Percentiles rank a stretch among this genome's conserved stretches.
phyloP scores from a whole-genome alignment of 1,139 yeast species.

The Kazachstania sp. region DNA sequence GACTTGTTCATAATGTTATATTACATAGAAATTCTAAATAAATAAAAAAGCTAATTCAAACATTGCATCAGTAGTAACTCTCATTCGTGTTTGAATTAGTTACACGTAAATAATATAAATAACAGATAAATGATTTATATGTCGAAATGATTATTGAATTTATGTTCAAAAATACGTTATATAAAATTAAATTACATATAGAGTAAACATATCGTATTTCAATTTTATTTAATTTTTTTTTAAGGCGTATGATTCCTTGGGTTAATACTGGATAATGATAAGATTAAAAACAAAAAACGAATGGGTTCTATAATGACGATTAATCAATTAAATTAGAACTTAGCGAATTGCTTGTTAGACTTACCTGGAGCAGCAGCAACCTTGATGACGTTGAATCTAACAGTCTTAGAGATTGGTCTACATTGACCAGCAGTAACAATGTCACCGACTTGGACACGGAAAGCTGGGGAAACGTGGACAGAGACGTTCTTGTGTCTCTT shows the following conservation, averaged over 20 bases:
- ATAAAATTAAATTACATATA: constrained; percentile 6
- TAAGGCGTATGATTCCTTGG: not conserved
- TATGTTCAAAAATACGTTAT: constrained; percentile 8
- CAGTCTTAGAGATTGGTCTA: constrained; percentile 99
- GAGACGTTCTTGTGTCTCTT: constrained; percentile 99
- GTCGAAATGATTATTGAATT: constrained; percentile 5
- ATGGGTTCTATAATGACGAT: not conserved
- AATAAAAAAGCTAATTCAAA: too few species aligned
- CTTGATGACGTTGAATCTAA: constrained; percentile 98
- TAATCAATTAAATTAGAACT: constrained; percentile 54
- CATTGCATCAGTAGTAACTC: too few species aligned
- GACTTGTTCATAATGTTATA: not conserved
- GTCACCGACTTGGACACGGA: constrained; percentile 99
- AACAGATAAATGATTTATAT: not conserved
- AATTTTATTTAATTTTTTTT: not conserved
- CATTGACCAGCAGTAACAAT: constrained; percentile 99
- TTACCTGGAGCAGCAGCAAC: constrained; percentile 85
- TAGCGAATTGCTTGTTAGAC: constrained; percentile 87
- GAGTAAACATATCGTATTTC: constrained; percentile 1
- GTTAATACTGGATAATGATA: not conserved
- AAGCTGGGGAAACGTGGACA: constrained; percentile 99
- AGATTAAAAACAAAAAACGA: not conserved
- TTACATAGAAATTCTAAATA: too few species aligned
- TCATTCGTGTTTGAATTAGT: too few species aligned
- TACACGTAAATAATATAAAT: too few species aligned